These are phyloP conservation scores for Leucosporidium scottii DNA, from an alignment of 768 basidiomycete genomes.

Conservation along the genomic window DNA sequence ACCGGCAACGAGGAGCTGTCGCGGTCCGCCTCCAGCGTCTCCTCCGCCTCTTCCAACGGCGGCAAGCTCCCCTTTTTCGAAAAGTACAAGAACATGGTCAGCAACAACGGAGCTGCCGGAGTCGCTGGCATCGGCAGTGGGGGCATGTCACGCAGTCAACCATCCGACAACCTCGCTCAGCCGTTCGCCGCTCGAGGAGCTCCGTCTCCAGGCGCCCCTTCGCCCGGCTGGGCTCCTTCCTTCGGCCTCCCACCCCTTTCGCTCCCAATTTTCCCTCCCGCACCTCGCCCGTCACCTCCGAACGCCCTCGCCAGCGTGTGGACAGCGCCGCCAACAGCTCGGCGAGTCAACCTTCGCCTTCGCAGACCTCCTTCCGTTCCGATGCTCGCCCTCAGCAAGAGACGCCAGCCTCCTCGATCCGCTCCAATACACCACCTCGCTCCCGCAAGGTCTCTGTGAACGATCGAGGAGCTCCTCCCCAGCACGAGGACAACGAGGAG, in stretches of 20 bases:
- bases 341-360: neutral
- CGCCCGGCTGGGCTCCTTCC: neutral
- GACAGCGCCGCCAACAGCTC: too few relatives aligned
- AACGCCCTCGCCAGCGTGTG: too few relatives aligned
- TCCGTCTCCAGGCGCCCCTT: neutral
- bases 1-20: conserved; percentile 10
- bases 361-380: neutral
- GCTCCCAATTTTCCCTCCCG: neutral
- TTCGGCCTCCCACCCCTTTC: neutral
- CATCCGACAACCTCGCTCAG: neutral
- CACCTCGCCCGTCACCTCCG: neutral
- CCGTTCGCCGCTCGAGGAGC: neutral
- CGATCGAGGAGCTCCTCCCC: neutral
- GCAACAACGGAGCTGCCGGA: neutral
- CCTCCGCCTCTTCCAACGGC: conserved; percentile 9
- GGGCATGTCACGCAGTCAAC: neutral
- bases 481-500: neutral
- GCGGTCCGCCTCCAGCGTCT: neutral
- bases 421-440: neutral
- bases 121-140: neutral
- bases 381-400: neutral
- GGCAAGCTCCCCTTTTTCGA: conserved; percentile 28
- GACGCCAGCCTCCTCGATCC: neutral
- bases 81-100: conserved; percentile 20
- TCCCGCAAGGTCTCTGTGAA: neutral